Evolutionary conservation across 1,139 yeast species (phyloP).

Genomic region (Yamadazyma trypodendri): DNA sequence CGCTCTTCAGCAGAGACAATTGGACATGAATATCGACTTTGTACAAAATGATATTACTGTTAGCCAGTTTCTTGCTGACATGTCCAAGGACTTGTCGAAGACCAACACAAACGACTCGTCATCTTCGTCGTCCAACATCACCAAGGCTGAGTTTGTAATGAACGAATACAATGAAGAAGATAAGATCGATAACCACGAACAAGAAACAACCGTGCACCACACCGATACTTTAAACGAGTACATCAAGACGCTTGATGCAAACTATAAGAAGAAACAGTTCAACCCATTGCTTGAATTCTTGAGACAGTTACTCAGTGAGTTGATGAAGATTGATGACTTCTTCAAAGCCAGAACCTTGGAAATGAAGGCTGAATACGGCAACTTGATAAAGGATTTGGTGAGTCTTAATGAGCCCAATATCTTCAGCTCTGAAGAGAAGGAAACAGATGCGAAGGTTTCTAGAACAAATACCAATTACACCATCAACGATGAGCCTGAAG

Average conservation of each 20-base stretch:
- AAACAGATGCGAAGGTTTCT: constrained; percentile 13
- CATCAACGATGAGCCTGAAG: constrained; percentile 28
- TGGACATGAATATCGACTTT: constrained; percentile 22
- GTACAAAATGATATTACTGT: constrained; percentile 22
- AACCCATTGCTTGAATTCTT: constrained; percentile 31
- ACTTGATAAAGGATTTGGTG: constrained; percentile 40
- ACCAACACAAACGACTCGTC: constrained; percentile 7
- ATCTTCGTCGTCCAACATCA: constrained; percentile 6
- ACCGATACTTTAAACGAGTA: constrained; percentile 1
- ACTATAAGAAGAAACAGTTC: constrained; percentile 11
- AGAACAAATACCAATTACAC: constrained; percentile 33
- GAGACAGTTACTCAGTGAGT: constrained; percentile 53
- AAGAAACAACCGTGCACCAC: background rate
- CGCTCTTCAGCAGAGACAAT: constrained; percentile 39
- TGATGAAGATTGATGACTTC: constrained; percentile 56
- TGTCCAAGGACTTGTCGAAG: constrained; percentile 7
- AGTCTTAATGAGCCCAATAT: constrained; percentile 31
- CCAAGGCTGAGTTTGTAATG: constrained; percentile 9
- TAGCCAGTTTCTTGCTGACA: constrained; percentile 25
- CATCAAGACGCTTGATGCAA: constrained; percentile 4
- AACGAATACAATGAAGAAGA: constrained; percentile 7
- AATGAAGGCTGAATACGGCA: constrained; percentile 44
- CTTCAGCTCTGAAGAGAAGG: constrained; percentile 26
- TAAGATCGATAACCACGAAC: background rate
- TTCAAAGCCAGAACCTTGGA: constrained; percentile 49